These are phyloP conservation scores for Penicillium palitans DNA, from an alignment of 2,329 filamentous ascomycete species.

Conservation along the genomic window DNA sequence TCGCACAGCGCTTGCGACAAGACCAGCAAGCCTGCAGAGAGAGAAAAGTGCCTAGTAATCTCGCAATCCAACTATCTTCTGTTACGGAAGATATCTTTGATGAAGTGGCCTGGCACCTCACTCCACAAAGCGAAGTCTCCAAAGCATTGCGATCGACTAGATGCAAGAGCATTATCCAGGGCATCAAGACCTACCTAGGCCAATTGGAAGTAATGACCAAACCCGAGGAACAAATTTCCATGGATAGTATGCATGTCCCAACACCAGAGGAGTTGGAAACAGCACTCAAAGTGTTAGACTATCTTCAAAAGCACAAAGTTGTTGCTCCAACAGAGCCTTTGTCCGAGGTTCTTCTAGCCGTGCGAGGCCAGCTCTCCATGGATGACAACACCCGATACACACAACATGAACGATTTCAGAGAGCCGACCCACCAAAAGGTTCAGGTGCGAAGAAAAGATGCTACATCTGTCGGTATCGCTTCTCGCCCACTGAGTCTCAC, in stretches of 20 bases:
- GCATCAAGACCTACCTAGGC: conserved; percentile 19
- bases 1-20: conserved; percentile 20
- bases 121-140: conserved; percentile 13
- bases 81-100: conserved; percentile 10
- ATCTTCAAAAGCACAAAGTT: conserved; percentile 17
- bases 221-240: neutral
- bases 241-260: conserved; percentile 12
- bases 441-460: conserved; percentile 20
- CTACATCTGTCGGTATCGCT: conserved; percentile 36
- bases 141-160: conserved; percentile 10
- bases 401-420: neutral
- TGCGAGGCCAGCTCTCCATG: conserved; percentile 13
- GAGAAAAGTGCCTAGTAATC: conserved; percentile 20
- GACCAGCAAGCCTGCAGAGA: conserved; percentile 33
- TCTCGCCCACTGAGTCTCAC: conserved; percentile 19
- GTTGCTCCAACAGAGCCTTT: conserved; percentile 10
- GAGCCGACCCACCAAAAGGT: neutral
- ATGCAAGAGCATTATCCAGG: conserved; percentile 21
- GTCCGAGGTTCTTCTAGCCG: conserved; percentile 9
- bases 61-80: conserved; percentile 21
- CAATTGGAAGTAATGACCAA: conserved; percentile 13
- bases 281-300: conserved; percentile 22
- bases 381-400: conserved; percentile 3
- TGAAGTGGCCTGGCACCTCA: conserved; percentile 16
- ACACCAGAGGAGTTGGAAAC: conserved; percentile 15